These are phyloP conservation scores for Pythium dissimile DNA, from an alignment of 352 stramenopile species.

Conservation along the genomic window DNA sequence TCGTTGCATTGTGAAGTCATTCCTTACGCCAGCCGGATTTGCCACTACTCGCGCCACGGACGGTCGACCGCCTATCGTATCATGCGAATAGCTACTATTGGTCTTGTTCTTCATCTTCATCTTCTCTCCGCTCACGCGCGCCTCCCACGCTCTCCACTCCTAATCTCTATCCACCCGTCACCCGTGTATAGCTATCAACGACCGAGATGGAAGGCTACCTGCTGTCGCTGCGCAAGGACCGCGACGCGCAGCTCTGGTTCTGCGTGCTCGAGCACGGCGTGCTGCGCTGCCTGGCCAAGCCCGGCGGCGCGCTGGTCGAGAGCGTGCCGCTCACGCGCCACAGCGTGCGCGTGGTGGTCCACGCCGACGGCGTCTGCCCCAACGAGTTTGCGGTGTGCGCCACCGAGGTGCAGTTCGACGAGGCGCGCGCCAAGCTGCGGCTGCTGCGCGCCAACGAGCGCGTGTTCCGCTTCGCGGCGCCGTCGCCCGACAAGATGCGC, in stretches of 20 bases:
- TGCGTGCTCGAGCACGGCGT: slow-evolving; percentile 68
- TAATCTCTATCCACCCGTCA: not conserved
- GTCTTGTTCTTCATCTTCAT: too few species aligned
- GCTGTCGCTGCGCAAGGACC: slow-evolving; percentile 49
- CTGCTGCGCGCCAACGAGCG: slow-evolving; percentile 27
- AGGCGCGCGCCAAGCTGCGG: slow-evolving; percentile 43
- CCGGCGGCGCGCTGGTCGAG: slow-evolving; percentile 32
- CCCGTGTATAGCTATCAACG: too few species aligned
- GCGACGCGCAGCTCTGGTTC: slow-evolving; percentile 47
- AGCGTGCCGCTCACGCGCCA: slow-evolving; percentile 61
- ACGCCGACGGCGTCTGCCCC: slow-evolving; percentile 46
- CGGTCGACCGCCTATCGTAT: too few species aligned
- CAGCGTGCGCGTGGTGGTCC: slow-evolving; percentile 51
- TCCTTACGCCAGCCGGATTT: slow-evolving; percentile 1
- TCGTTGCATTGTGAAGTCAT: slow-evolving; percentile 14
- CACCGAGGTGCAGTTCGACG: slow-evolving; percentile 47
- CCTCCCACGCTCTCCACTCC: not conserved
- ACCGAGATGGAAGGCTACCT: slow-evolving; percentile 68
- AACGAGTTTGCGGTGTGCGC: slow-evolving; percentile 63
- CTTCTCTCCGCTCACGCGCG: too few species aligned
- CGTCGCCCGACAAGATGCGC: slow-evolving; percentile 49
- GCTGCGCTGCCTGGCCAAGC: slow-evolving; percentile 44
- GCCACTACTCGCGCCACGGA: not conserved
- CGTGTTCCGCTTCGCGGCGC: slow-evolving; percentile 47
- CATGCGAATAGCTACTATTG: too few species aligned